Base-by-base conservation (phyloP, 2,329 filamentous ascomycete species). In the Hypoxylon sp. region DNA sequence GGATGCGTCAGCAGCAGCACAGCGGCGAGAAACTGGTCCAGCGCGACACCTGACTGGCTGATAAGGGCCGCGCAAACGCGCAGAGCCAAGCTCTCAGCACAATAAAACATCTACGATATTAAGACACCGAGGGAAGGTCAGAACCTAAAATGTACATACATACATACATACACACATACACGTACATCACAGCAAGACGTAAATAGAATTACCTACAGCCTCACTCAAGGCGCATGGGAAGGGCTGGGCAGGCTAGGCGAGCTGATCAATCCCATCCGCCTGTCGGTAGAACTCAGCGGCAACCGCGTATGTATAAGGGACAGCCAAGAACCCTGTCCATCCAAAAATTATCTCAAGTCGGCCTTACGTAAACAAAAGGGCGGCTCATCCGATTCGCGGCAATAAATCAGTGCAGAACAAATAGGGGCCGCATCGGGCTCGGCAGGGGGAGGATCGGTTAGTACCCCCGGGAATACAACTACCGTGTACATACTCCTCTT, bases 381-480 rank as follows among this genome's bases (percentile, higher is more conserved):
- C 68, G 68, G 65, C 50, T 51, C 54, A 66, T 71, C 68, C 68
- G 62, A 71, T 69, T 71, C 59, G 69, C 55, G 24, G 37, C 47
- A 13, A 14, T 11, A 19, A 22, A 31, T 53, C 48, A n/a, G 10
- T 19, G 58, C 26, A 60, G 51, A 54, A 50, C 33, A 52, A 62
- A 66, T 19, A 11, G 3, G 65, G 69, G n/a, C 68, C 68, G 69
- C 59, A 55, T 69, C 69, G 69, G 69, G 62, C 66, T 71, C 69
- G 69, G 69, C 69, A 71, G 59, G 64, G 66, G 14, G 51, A 63
- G 44, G 22, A 54, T 57, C 62, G 54, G 62, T 52, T 69, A 46
- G 55, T 58, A 48, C 59, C 59, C 66, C 66, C 66, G 59, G 59
- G 66, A 51, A 60, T 54, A 39, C 19, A 22, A 51, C 51, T 44